Evolutionary conservation across 2,329 filamentous ascomycete genomes (phyloP), one percentile per base, ranked within the genome.

Genomic region (Emergomyces pasteurianus): DNA sequence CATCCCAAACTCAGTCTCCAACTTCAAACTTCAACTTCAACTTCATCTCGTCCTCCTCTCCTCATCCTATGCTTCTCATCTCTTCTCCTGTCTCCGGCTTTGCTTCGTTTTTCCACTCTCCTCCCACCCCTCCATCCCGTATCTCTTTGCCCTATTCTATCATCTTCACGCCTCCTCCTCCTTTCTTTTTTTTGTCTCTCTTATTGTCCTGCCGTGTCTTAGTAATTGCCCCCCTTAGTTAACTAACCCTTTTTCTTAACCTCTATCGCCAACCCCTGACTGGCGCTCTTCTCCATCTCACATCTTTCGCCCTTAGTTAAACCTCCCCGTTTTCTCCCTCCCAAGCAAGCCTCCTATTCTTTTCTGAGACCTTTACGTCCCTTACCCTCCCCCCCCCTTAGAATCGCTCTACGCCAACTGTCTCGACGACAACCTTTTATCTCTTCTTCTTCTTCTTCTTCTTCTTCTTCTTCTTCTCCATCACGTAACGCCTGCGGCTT

Each of bases 151-250:
- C 55, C 58, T 62, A 16, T 62, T 64, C 62, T 64, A 65, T 66
- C 3, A 65, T 64, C 59, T 67, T 59, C 68, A 68, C 71, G 65
- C 64, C 60, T 65, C 64, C 52, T 64, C 69, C 70, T 71, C 72
- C 71, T 70, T 71, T 68, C 72, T 67, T 71, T 69, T 68, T 69
- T 65, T 59, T 65, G 66, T 65, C 42, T 60, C 8, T 47, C 50
- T 58, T 3, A 3, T 38, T 56, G 50, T 56, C 26, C 21, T 14
- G n/a, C 42, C 42, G 23, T 9, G 7, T 23, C 28, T 38, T 58
- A 38, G 14, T 58, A 68, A 65, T 66, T 61, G 66, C 59, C 64
- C 66, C 64, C 64, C 63, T 59, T 21, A 5, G 31, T 55, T 28
- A 4, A 14, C 5, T 36, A 60, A 49, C 58, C 60, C 62, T 58